These are phyloP conservation scores for Diaporthe vaccinii DNA, from an alignment of 2,329 filamentous ascomycete species.

Conservation along the genomic window DNA sequence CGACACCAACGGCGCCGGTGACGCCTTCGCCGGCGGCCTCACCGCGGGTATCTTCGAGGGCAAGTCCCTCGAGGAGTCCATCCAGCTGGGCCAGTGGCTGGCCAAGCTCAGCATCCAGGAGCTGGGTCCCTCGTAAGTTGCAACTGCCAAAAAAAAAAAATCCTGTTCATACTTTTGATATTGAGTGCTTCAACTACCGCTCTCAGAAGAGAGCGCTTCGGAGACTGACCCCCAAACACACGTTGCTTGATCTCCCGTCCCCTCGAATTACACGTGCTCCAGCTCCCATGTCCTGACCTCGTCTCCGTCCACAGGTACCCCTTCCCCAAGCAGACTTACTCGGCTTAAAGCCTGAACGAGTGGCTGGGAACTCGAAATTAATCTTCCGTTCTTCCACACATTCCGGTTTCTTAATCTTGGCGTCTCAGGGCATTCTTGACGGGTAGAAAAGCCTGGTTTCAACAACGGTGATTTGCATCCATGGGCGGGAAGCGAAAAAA, in stretches of 20 bases:
- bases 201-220: conserved; percentile 40
- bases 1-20: conserved; percentile 97
- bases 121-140: conserved; percentile 93
- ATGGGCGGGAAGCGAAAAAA: conserved; percentile 36
- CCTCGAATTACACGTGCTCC: conserved; percentile 1
- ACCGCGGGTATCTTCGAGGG: conserved; percentile 89
- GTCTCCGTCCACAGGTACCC: conserved; percentile 71
- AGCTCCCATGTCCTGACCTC: conserved; percentile 30
- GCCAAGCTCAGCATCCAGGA: conserved; percentile 95
- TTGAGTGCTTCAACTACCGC: conserved; percentile 25
- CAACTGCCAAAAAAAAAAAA: conserved; percentile 66
- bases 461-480: conserved; percentile 42
- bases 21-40: conserved; percentile 96
- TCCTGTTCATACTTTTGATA: conserved; percentile 24
- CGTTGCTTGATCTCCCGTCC: background rate
- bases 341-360: conserved; percentile 45
- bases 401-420: conserved; percentile 25
- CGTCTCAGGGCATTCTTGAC: conserved; percentile 39
- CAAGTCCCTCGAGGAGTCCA: conserved; percentile 80
- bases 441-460: conserved; percentile 43
- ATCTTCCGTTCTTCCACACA: conserved; percentile 30
- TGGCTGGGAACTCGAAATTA: conserved; percentile 39
- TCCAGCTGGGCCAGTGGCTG: conserved; percentile 98
- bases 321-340: conserved; percentile 84
- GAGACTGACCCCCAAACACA: background rate